Percentiles rank a stretch among this genome's conserved stretches.
phyloP scores from a whole-genome alignment of 805 yeast genomes.

The Metschnikowia orientalis region DNA sequence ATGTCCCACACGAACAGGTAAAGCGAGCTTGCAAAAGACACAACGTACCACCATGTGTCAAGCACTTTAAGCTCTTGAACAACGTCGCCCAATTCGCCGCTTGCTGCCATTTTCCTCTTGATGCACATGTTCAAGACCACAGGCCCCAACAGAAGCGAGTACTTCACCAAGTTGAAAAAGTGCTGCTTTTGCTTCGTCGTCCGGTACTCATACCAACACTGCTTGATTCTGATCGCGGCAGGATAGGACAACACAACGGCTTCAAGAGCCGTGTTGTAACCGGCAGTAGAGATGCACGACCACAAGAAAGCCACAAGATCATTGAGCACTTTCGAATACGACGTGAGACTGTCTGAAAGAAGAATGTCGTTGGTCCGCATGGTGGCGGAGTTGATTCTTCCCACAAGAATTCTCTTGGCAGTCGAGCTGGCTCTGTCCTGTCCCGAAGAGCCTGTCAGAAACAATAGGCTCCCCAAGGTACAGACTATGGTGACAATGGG shows the following conservation, averaged over 20 bases:
- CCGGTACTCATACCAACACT: constrained; percentile 70
- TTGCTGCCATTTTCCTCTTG: constrained; percentile 13
- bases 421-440: constrained; percentile 45
- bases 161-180: constrained; percentile 70
- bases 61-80: constrained; percentile 17
- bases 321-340: constrained; percentile 70
- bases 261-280: constrained; percentile 29
- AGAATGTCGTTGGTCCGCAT: constrained; percentile 75
- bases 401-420: constrained; percentile 49
- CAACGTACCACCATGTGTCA: constrained; percentile 41
- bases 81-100: constrained; percentile 5
- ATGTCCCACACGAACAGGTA: constrained; percentile 90
- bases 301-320: constrained; percentile 62
- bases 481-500: constrained; percentile 3
- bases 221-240: constrained; percentile 69
- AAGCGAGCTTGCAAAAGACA: constrained; percentile 56
- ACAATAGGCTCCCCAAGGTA: constrained; percentile 2
- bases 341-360: constrained; percentile 78
- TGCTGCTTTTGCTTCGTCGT: constrained; percentile 51
- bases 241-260: constrained; percentile 48
- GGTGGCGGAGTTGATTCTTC: constrained; percentile 53
- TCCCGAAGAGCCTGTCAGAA: constrained; percentile 31
- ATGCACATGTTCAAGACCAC: constrained; percentile 25
- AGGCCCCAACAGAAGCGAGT: constrained; percentile 56
- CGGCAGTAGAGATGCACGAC: constrained; percentile 26